These are phyloP conservation scores for Chrysochromulina tobinii DNA, from an alignment of 78 protist species.

Conservation along the genomic window DNA sequence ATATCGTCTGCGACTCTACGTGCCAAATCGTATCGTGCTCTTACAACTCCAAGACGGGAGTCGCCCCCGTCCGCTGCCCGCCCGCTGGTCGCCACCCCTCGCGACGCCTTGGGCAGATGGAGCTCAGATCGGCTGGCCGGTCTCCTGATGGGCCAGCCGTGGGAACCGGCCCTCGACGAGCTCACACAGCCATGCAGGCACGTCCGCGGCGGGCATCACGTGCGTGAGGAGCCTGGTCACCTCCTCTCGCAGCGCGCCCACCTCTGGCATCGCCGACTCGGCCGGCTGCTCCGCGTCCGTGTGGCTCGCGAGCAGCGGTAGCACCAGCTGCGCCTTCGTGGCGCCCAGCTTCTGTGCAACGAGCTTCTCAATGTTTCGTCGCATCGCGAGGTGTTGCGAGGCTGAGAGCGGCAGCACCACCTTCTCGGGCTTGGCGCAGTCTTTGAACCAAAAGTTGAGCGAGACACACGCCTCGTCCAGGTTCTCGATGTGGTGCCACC, in stretches of 20 bases:
- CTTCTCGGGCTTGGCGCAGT: not conserved
- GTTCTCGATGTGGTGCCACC: slow-evolving; percentile 10
- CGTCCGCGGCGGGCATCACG: not conserved
- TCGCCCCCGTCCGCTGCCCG: too few relatives aligned
- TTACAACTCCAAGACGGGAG: too few relatives aligned
- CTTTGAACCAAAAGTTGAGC: not conserved
- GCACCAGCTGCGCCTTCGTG: not conserved
- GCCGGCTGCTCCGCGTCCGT: not conserved
- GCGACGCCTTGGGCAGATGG: too few relatives aligned
- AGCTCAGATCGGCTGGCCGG: too few relatives aligned
- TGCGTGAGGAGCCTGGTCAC: not conserved
- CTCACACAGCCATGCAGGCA: not conserved
- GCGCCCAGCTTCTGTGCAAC: not conserved
- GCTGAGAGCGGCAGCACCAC: not conserved
- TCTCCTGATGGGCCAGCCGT: too few relatives aligned
- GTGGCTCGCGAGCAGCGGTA: not conserved
- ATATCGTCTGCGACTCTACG: too few relatives aligned
- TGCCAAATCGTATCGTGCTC: too few relatives aligned
- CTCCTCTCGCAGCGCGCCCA: not conserved
- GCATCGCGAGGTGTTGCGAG: not conserved
- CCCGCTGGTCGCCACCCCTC: too few relatives aligned
- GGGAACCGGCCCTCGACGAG: not conserved
- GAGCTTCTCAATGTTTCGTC: slow-evolving; percentile 26
- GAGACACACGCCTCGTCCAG: not conserved
- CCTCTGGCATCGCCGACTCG: not conserved